Evolutionary conservation across 805 yeast species (phyloP).

Genomic region (Saccharomycopsis amapae): DNA sequence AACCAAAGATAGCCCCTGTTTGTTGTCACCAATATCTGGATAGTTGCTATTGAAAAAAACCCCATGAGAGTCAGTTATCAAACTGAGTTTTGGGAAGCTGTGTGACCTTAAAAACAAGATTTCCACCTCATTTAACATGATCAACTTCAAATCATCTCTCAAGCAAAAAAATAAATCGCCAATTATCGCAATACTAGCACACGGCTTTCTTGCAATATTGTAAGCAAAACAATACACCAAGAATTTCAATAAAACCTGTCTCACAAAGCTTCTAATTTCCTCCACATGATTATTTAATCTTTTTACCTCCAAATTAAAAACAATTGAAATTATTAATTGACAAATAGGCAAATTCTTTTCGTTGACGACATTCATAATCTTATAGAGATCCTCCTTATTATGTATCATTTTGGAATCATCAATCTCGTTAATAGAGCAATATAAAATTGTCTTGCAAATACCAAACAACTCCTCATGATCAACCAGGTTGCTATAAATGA

Average conservation of each 20-base stretch:
- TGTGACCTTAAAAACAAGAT: conserved; percentile 36
- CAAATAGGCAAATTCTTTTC: conserved; percentile 37
- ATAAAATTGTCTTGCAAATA: conserved; percentile 21
- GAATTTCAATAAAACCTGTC: conserved; percentile 11
- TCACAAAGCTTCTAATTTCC: background rate
- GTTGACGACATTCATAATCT: conserved; percentile 27
- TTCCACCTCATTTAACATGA: conserved; percentile 34
- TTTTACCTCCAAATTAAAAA: conserved; percentile 21
- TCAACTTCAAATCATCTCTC: conserved; percentile 28
- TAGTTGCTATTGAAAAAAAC: background rate
- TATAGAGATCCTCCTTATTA: conserved; percentile 15
- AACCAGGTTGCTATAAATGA: conserved; percentile 9
- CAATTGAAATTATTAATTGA: conserved; percentile 33
- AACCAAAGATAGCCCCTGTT: background rate
- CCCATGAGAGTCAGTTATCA: conserved; percentile 1
- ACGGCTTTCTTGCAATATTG: conserved; percentile 1
- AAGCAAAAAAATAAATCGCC: conserved; percentile 36
- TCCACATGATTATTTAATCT: conserved; percentile 14
- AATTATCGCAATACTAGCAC: conserved; percentile 22
- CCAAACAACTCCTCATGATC: conserved; percentile 20
- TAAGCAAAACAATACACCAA: conserved; percentile 18
- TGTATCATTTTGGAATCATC: conserved; percentile 8
- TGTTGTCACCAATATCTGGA: background rate
- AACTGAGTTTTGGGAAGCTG: conserved; percentile 30
- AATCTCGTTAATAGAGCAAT: background rate